Conservation (phyloP, 1,284 basidiomycete species). For the Inonotus obliquus region DNA sequence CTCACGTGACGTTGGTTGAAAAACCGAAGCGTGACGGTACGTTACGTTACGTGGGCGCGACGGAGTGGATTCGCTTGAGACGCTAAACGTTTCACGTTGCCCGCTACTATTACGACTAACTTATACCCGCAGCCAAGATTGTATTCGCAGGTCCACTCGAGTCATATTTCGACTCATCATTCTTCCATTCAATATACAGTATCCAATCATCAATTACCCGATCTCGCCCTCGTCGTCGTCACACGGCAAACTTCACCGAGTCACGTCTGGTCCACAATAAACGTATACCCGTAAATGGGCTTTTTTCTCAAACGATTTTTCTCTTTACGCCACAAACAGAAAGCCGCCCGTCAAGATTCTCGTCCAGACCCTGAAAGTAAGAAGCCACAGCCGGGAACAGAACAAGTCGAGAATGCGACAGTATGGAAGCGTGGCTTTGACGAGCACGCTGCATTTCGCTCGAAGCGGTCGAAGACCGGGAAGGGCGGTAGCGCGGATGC, state of each 20-base stretch:
- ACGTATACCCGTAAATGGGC: conserved; percentile 42
- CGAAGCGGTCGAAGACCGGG: background rate
- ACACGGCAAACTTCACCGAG: background rate
- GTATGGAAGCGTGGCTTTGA: conserved; percentile 9
- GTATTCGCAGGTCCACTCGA: background rate
- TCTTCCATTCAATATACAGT: background rate
- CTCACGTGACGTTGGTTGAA: background rate
- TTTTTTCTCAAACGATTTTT: conserved; percentile 61
- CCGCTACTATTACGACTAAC: background rate
- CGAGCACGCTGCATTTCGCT: conserved; percentile 1
- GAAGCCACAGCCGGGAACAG: background rate
- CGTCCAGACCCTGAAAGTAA: background rate
- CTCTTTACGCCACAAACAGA: conserved; percentile 59
- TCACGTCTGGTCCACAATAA: background rate
- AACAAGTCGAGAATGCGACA: background rate
- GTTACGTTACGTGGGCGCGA: background rate
- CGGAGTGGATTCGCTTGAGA: background rate
- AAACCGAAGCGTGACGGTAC: too few species aligned
- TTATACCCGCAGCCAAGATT: background rate
- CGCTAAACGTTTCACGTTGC: background rate
- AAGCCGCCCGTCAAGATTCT: conserved; percentile 39
- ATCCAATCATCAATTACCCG: background rate
- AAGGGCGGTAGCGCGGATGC: conserved; percentile 45
- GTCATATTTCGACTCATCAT: background rate
- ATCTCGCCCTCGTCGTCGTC: background rate